These are phyloP conservation scores for Allantophomopsis lycopodina DNA, from an alignment of 2,329 filamentous ascomycete species.

Conservation along the genomic window DNA sequence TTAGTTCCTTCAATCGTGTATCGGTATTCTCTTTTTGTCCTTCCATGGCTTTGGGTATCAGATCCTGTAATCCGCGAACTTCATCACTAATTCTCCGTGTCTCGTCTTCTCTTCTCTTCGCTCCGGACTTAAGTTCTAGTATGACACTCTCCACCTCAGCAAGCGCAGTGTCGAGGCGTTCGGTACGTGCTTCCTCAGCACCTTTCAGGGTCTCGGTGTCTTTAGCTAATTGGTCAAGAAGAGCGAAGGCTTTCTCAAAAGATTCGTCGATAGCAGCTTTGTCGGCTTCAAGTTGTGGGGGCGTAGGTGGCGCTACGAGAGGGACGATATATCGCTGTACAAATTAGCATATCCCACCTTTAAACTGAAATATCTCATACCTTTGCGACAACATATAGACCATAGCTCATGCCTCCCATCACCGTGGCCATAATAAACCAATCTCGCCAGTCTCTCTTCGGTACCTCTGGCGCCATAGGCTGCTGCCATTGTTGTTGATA, in stretches of 20 bases:
- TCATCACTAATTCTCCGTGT: slow-evolving; percentile 77
- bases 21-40: slow-evolving; percentile 79
- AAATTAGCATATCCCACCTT: slow-evolving; percentile 11
- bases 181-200: slow-evolving; percentile 72
- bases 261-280: slow-evolving; percentile 87
- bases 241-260: slow-evolving; percentile 80
- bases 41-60: slow-evolving; percentile 79
- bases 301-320: slow-evolving; percentile 83
- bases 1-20: slow-evolving; percentile 68
- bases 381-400: slow-evolving; percentile 78
- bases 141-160: slow-evolving; percentile 77
- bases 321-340: slow-evolving; percentile 76
- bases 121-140: slow-evolving; percentile 66
- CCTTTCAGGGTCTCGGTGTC: slow-evolving; percentile 83
- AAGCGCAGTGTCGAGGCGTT: slow-evolving; percentile 69
- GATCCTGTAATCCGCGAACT: slow-evolving; percentile 65
- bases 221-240: slow-evolving; percentile 82
- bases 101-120: slow-evolving; percentile 75
- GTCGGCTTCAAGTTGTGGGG: slow-evolving; percentile 85
- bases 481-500: slow-evolving; percentile 42
- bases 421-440: slow-evolving; percentile 99
- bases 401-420: slow-evolving; percentile 78
- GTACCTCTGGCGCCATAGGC: slow-evolving; percentile 40
- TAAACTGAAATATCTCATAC: slow-evolving; percentile 26
- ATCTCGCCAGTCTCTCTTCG: slow-evolving; percentile 87